Evolutionary conservation across 768 basidiomycete genomes (phyloP), one percentile per base, ranked within the genome.

Genomic region (Chalciporus piperatus): DNA sequence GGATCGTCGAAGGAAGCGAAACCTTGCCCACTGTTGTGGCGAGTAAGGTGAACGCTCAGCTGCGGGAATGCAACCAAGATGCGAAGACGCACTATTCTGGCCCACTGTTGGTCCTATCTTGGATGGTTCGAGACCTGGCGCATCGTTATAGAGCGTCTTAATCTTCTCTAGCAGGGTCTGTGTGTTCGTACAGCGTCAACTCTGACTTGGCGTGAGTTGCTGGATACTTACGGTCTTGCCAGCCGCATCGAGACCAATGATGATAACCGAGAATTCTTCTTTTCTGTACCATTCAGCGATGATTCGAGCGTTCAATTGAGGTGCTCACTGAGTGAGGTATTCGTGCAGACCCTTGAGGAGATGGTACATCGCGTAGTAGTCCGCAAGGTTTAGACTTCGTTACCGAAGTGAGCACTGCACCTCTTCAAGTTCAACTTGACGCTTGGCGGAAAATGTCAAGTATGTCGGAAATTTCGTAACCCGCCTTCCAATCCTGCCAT

Each of bases 31-130:
- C 96, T 97, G 61, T 14, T 8, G 19, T 32, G 22, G 6, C 27
- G 9, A 9, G 27, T 9, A 2, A 17, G 10, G 23, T 32, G 32
- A 40, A 25, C 32, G 4, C 7, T 27, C 6, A 4, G 17, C 9
- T 10, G 3, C 5, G 14, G n/a, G 35, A 19, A 14, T 6, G 8
- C 7, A 22, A 25, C 3, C 12, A 23, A 23, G 12, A 20, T 39
- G 22, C n/a, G 22, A 16, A 20, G 22, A 74, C 89, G 58, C 57
- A 96, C 96, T 96, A 70, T 98, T 98, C 72, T 98, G 96, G 0
- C 97, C 97, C 3, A 99, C 89, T 0, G 97, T 99, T 1, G 97
- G 97, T 0, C 81, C 92, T 59, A 99, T 98, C 72, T 93, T 97
- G 59, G 92, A 87, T 0, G 95, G 86, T 33, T 89, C 76, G n/a